Conservation (phyloP, 306 rosid genomes). For the Chamaecrista fasciculata region DNA sequence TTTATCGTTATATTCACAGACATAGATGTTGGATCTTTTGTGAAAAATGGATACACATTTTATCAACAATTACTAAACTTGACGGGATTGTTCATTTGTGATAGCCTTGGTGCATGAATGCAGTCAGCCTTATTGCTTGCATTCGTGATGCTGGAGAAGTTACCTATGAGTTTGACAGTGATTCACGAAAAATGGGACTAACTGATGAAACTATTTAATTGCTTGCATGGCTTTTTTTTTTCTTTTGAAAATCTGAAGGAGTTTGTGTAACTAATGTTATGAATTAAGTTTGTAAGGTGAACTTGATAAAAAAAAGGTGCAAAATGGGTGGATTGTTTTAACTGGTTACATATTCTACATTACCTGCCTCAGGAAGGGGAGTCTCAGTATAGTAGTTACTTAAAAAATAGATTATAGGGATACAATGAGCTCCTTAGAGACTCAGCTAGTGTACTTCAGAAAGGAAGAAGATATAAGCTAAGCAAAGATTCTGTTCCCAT, state of each 20-base stretch:
- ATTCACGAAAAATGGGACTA: not conserved
- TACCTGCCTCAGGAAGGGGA: not conserved
- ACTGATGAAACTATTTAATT: not conserved
- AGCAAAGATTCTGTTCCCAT: not conserved
- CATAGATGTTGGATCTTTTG: not conserved
- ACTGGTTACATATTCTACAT: not conserved
- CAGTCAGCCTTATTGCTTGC: not conserved
- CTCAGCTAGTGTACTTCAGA: not conserved
- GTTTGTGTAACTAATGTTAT: not conserved
- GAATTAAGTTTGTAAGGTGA: slow-evolving; percentile 3
- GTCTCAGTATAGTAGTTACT: too few relatives aligned
- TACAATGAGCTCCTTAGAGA: not conserved
- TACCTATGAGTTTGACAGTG: not conserved
- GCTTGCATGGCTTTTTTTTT: not conserved
- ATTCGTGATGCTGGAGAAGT: slow-evolving; percentile 10
- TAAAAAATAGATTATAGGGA: not conserved
- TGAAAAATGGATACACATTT: not conserved
- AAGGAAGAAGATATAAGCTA: not conserved
- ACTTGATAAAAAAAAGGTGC: not conserved
- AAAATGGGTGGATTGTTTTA: not conserved
- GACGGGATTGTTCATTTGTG: not conserved
- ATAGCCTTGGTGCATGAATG: slow-evolving; percentile 9
- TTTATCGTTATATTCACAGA: slow-evolving; percentile 14
- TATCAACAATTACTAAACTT: slow-evolving; percentile 13
- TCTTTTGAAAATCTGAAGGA: not conserved